Conservation (phyloP, 2,329 filamentous ascomycete species). For the Colletotrichum cuscutae region DNA sequence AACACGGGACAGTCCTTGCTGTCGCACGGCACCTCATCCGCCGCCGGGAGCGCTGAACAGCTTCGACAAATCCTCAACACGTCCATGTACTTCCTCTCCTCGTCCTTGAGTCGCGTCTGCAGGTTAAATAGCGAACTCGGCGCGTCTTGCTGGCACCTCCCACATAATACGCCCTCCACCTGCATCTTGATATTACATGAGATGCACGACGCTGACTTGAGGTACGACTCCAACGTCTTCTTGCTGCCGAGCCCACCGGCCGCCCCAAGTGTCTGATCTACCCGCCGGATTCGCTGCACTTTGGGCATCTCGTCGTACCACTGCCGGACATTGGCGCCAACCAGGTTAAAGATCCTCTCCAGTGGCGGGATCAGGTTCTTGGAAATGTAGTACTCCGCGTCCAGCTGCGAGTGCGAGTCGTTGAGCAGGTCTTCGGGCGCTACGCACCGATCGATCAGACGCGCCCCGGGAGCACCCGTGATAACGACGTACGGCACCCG, state of each 20-base stretch:
- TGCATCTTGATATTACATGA: slow-evolving; percentile 73
- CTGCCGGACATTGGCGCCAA: slow-evolving; percentile 87
- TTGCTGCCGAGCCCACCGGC: slow-evolving; percentile 39
- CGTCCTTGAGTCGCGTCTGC: slow-evolving; percentile 67
- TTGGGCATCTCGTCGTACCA: slow-evolving; percentile 99
- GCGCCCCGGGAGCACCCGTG: slow-evolving; percentile 84
- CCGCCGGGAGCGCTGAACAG: slow-evolving; percentile 78
- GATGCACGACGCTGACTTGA: slow-evolving; percentile 82
- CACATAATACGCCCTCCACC: slow-evolving; percentile 61
- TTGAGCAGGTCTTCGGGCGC: slow-evolving; percentile 84
- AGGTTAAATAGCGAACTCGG: slow-evolving; percentile 73
- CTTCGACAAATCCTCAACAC: slow-evolving; percentile 80
- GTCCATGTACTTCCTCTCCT: slow-evolving; percentile 72
- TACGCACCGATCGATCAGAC: slow-evolving; percentile 90
- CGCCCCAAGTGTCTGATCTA: slow-evolving; percentile 53
- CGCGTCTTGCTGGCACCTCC: slow-evolving; percentile 62
- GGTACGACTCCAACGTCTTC: slow-evolving; percentile 90
- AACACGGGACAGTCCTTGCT: slow-evolving; percentile 94
- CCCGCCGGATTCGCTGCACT: slow-evolving; percentile 76
- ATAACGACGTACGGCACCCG: slow-evolving; percentile 95
- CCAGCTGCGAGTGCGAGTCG: slow-evolving; percentile 82
- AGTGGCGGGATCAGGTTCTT: slow-evolving; percentile 96
- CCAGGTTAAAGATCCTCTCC: slow-evolving; percentile 95
- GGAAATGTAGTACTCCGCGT: slow-evolving; percentile 95
- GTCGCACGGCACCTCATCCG: slow-evolving; percentile 86